A percentile compares a stretch with the other conserved stretches of the same genome.
Conservation (phyloP, 306 rosid genomes). For the Glycine soja region DNA sequence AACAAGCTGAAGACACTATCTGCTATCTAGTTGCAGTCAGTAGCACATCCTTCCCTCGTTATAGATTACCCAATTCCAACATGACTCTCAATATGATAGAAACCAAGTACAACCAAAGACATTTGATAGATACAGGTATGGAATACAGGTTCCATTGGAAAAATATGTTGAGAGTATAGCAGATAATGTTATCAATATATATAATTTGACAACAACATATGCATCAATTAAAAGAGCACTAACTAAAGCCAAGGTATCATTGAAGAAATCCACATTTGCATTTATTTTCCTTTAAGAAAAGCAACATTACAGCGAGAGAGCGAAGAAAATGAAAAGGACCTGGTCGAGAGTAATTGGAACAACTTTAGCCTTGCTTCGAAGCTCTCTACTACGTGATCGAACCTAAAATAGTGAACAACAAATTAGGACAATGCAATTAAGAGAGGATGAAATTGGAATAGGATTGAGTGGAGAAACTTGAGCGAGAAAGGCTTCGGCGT, state of each 20-base stretch:
- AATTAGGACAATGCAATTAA: not conserved
- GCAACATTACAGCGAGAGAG: constrained; percentile 19
- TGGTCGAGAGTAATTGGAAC: constrained; percentile 91
- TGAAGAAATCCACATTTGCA: not conserved
- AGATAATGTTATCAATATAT: not conserved
- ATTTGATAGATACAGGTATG: not conserved
- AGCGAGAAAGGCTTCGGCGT: constrained; percentile 90
- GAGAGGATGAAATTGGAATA: not conserved
- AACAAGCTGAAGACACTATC: not conserved
- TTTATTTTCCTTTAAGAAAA: not conserved
- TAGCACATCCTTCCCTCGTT: not conserved
- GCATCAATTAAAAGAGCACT: not conserved
- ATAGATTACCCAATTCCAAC: not conserved
- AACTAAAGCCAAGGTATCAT: not conserved
- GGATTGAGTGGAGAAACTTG: constrained; percentile 54
- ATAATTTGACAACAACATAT: not conserved
- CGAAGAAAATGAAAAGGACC: constrained; percentile 53
- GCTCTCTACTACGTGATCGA: constrained; percentile 70
- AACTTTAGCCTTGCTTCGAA: constrained; percentile 76
- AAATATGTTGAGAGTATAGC: no score
- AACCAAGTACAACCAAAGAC: not conserved
- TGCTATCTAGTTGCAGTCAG: not conserved
- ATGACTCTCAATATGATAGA: not conserved
- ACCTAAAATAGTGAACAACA: constrained; percentile 58
- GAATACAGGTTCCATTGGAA: no score